Evolutionary conservation across 176 grass and related monocot species (phyloP).

Genomic region (Musa acuminata): DNA sequence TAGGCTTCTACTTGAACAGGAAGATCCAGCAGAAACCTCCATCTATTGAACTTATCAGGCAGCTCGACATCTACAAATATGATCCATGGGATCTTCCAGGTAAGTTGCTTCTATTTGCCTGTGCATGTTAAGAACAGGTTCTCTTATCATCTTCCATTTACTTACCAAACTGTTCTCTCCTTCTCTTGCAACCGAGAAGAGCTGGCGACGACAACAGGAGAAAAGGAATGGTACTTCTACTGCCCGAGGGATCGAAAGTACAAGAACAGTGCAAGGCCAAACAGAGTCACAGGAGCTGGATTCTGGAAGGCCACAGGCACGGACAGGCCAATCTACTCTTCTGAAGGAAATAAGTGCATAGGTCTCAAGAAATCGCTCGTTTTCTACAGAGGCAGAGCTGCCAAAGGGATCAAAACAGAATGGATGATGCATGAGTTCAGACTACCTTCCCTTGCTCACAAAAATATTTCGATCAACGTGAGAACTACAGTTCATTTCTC

Average conservation of each 20-base stretch:
- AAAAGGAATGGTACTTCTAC: constrained; percentile 99
- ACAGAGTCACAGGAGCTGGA: constrained; percentile 82
- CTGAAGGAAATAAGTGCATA: constrained; percentile 83
- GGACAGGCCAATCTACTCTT: constrained; percentile 82
- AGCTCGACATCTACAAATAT: constrained; percentile 62
- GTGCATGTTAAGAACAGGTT: not conserved
- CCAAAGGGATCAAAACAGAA: constrained; percentile 85
- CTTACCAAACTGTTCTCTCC: not conserved
- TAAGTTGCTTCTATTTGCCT: constrained; percentile 26
- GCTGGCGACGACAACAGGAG: constrained; percentile 58
- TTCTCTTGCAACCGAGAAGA: constrained; percentile 24
- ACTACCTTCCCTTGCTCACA: constrained; percentile 62
- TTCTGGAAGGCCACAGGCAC: constrained; percentile 99
- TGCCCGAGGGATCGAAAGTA: constrained; percentile 95
- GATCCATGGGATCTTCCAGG: constrained; percentile 72
- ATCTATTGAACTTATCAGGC: constrained; percentile 49
- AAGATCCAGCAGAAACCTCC: constrained; percentile 50
- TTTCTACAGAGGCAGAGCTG: constrained; percentile 96
- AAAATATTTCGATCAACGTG: constrained; percentile 70
- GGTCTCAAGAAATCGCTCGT: constrained; percentile 96
- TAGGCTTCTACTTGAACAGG: constrained; percentile 55
- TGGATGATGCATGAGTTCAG: constrained; percentile 99
- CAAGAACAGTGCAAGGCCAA: constrained; percentile 78
- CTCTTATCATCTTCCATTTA: not conserved
- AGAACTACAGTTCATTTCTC: constrained; percentile 15